phyloP scores from a whole-genome alignment of 495 filamentous ascomycete genomes.

The Lophiotrema nucula region DNA sequence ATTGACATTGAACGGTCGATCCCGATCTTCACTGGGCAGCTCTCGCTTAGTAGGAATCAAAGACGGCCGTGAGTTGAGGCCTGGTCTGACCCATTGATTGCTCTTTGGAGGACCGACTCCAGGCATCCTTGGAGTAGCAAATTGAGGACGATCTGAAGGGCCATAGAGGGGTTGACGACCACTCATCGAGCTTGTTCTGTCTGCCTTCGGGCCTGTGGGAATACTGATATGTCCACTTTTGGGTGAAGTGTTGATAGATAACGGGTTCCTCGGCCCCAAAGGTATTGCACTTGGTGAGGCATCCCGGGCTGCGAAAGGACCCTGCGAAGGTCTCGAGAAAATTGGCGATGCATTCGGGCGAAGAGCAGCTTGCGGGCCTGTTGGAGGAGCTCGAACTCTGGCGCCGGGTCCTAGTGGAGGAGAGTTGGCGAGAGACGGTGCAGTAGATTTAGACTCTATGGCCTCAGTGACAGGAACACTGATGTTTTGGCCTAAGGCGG shows the following conservation, averaged over 20 bases:
- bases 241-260: constrained; percentile 39
- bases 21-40: constrained; percentile 26
- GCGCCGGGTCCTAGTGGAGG: constrained; percentile 18
- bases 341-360: constrained; percentile 36
- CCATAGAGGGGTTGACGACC: constrained; percentile 24
- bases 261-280: constrained; percentile 29
- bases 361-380: constrained; percentile 22
- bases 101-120: constrained; percentile 13
- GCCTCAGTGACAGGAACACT: background rate
- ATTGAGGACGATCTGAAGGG: constrained; percentile 33
- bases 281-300: constrained; percentile 29
- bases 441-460: constrained; percentile 16
- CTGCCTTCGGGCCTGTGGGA: constrained; percentile 44
- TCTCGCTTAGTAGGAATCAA: constrained; percentile 29
- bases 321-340: constrained; percentile 20
- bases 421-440: constrained; percentile 11
- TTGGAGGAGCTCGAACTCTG: constrained; percentile 24
- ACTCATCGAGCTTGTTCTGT: constrained; percentile 33
- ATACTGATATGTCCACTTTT: constrained; percentile 35
- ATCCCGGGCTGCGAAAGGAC: constrained; percentile 20
- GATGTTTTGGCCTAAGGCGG: too few relatives aligned
- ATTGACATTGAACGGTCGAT: constrained; percentile 21
- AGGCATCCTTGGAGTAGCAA: constrained; percentile 23
- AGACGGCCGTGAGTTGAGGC: constrained; percentile 14
- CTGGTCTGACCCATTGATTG: constrained; percentile 41